Evolutionary conservation across 1,284 basidiomycete genomes (phyloP).

Genomic region (Xerocomus amazonicus): DNA sequence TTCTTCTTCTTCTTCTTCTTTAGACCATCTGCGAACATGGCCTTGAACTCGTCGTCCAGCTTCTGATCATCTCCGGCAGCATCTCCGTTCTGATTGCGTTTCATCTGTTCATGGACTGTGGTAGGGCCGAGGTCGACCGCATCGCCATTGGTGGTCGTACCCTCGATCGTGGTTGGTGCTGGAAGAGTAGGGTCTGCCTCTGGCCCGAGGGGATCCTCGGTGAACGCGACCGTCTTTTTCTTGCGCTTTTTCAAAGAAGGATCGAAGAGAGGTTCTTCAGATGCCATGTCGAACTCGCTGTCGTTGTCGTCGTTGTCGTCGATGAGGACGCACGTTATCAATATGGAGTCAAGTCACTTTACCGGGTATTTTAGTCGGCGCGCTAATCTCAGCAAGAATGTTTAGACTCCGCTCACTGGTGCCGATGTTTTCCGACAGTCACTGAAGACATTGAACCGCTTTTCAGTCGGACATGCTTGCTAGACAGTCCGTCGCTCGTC

Average conservation of each 20-base stretch:
- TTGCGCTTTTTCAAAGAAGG: constrained; percentile 81
- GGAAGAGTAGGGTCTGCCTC: constrained; percentile 79
- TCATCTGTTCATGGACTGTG: constrained; percentile 74
- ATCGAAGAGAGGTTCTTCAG: constrained; percentile 78
- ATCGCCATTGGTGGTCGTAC: constrained; percentile 62
- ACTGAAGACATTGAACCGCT: not conserved
- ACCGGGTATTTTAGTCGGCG: constrained; percentile 29
- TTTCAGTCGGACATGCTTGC: constrained; percentile 47
- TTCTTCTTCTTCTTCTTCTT: constrained; percentile 96
- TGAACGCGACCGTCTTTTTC: constrained; percentile 83
- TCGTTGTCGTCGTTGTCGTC: constrained; percentile 9
- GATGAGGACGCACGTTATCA: constrained; percentile 14
- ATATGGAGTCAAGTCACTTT: constrained; percentile 14
- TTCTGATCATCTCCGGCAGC: constrained; percentile 41
- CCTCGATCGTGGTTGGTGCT: constrained; percentile 65
- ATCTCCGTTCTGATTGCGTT: constrained; percentile 39
- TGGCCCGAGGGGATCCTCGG: constrained; percentile 77
- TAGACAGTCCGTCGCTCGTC: constrained; percentile 65
- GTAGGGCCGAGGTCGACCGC: constrained; percentile 68
- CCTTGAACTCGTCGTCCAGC: constrained; percentile 71
- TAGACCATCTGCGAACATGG: constrained; percentile 78
- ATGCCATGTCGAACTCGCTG: constrained; percentile 39
- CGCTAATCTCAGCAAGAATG: constrained; percentile 18
- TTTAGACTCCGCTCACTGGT: constrained; percentile 22
- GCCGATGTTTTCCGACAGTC: constrained; percentile 41